Evolutionary conservation across 768 basidiomycete genomes (phyloP), one percentile per base, ranked within the genome.

Genomic region (Fistulinella prunicolor): DNA sequence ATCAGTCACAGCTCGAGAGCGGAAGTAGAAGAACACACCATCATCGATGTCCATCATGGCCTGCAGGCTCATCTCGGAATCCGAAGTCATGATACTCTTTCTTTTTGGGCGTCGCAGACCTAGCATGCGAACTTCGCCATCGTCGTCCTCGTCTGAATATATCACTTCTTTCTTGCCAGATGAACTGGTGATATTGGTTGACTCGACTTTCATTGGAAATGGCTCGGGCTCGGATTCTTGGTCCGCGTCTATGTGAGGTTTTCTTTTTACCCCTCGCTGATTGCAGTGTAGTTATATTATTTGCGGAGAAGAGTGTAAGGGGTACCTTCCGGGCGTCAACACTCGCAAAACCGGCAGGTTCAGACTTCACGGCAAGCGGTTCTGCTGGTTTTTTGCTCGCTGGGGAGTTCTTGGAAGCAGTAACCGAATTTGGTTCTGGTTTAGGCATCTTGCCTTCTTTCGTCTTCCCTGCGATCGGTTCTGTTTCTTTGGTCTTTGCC

Each of bases 1-100:
- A 22, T 66, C 38, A 55, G 35, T 28, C 1, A 42, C n/a, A 55
- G 3, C 1, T 61, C 58, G 14, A 63, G 56, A 10, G 9, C 0
- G 9, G 21, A 9, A 37, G n/a, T 17, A 58, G 59, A 12, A 72
- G 67, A 38, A 58, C 70, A 14, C 51, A 85, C 87, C 80, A 57
- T 89, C 87, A 47, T 87, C 86, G 45, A 88, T 75, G 42, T 89
- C 86, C 86, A 88, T 87, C 72, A 88, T 76, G 9, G 78, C 83
- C n/a, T 64, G 63, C 40, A 77, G 41, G 37, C 75, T 77, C 53
- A 48, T 61, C 54, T 68, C 78, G 14, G 73, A 69, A 48, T 81
- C 77, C 9, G 71, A 72, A 63, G 55, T 72, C 64, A 64, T 43
- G 51, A 49, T 60, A 38, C 68, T 56, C 58, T 72, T 74, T 42